Conservation (phyloP, 495 filamentous ascomycete species). For the Copromyces sp. region DNA sequence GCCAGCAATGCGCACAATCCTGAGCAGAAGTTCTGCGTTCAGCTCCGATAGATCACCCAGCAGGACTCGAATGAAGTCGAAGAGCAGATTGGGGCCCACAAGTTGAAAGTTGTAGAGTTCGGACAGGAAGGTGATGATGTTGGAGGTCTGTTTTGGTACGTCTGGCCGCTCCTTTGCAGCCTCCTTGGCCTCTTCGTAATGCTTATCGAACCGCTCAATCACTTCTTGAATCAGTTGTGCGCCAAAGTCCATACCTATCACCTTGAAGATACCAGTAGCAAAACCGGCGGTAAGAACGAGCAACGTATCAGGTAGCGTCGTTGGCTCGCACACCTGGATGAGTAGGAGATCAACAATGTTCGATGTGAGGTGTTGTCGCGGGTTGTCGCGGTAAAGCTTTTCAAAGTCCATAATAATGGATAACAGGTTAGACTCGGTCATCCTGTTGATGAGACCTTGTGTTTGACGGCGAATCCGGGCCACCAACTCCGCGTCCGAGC, state of each 20-base stretch:
- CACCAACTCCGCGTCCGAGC: slow-evolving; percentile 56
- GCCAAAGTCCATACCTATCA: slow-evolving; percentile 78
- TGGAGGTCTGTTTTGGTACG: slow-evolving; percentile 55
- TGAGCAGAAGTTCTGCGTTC: slow-evolving; percentile 86
- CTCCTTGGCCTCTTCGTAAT: slow-evolving; percentile 36
- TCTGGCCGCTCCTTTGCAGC: slow-evolving; percentile 36
- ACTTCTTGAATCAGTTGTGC: slow-evolving; percentile 70
- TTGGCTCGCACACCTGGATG: slow-evolving; percentile 62
- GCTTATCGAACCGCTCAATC: slow-evolving; percentile 55
- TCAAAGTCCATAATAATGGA: slow-evolving; percentile 73
- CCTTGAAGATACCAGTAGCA: slow-evolving; percentile 75
- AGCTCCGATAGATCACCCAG: slow-evolving; percentile 65
- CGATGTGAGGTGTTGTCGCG: slow-evolving; percentile 75
- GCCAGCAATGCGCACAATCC: slow-evolving; percentile 71
- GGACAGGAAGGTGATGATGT: slow-evolving; percentile 75
- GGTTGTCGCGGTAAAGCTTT: slow-evolving; percentile 67
- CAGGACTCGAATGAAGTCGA: slow-evolving; percentile 79
- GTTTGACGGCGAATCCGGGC: slow-evolving; percentile 64
- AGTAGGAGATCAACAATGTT: slow-evolving; percentile 65
- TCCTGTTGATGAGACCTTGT: slow-evolving; percentile 82
- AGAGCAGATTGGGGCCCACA: slow-evolving; percentile 69
- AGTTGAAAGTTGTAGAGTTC: slow-evolving; percentile 89
- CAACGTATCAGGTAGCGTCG: slow-evolving; percentile 72
- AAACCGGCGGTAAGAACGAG: slow-evolving; percentile 87
- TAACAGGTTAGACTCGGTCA: slow-evolving; percentile 81